A percentile compares a stretch with the other conserved stretches of the same genome.
These are phyloP conservation scores for Iodosphaeria phyllophila DNA, from an alignment of 2,329 filamentous ascomycete species.

Conservation along the genomic window DNA sequence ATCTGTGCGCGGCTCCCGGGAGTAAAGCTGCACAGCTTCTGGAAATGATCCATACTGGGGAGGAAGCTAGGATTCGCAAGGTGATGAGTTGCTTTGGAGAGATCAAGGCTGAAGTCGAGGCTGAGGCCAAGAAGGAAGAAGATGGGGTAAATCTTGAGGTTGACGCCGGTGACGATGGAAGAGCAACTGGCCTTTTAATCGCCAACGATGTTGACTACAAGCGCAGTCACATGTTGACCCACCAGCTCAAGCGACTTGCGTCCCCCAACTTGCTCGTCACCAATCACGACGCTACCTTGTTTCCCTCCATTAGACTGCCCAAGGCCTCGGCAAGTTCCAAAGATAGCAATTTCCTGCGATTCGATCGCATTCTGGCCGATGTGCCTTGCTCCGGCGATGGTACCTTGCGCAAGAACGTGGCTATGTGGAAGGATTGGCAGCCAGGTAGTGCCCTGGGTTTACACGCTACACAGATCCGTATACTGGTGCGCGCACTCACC, in stretches of 20 bases:
- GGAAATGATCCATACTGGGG: slow-evolving; percentile 82
- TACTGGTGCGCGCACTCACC: slow-evolving; percentile 79
- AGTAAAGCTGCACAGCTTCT: slow-evolving; percentile 94
- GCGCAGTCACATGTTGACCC: slow-evolving; percentile 89
- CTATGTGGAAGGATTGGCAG: slow-evolving; percentile 90
- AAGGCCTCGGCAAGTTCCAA: slow-evolving; percentile 32
- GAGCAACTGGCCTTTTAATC: slow-evolving; percentile 78
- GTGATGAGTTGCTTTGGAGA: slow-evolving; percentile 41
- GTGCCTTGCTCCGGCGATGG: slow-evolving; percentile 95
- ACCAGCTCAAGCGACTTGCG: slow-evolving; percentile 92
- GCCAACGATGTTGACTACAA: slow-evolving; percentile 97
- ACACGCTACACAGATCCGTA: slow-evolving; percentile 71
- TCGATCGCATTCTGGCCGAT: slow-evolving; percentile 89
- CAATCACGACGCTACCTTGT: slow-evolving; percentile 93
- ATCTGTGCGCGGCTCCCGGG: slow-evolving; percentile 90
- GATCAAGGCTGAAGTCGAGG: slow-evolving; percentile 5
- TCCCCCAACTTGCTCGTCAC: slow-evolving; percentile 94
- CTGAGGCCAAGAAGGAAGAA: slow-evolving; percentile 20
- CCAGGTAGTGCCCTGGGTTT: slow-evolving; percentile 76
- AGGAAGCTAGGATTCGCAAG: slow-evolving; percentile 69
- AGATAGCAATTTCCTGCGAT: slow-evolving; percentile 66
- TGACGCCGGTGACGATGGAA: slow-evolving; percentile 56
- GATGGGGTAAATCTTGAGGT: slow-evolving; percentile 34
- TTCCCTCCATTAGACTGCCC: slow-evolving; percentile 77
- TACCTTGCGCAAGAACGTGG: slow-evolving; percentile 80